phyloP scores from a whole-genome alignment of 2,329 filamentous ascomycete genomes.

The Colletotrichum sp. region DNA sequence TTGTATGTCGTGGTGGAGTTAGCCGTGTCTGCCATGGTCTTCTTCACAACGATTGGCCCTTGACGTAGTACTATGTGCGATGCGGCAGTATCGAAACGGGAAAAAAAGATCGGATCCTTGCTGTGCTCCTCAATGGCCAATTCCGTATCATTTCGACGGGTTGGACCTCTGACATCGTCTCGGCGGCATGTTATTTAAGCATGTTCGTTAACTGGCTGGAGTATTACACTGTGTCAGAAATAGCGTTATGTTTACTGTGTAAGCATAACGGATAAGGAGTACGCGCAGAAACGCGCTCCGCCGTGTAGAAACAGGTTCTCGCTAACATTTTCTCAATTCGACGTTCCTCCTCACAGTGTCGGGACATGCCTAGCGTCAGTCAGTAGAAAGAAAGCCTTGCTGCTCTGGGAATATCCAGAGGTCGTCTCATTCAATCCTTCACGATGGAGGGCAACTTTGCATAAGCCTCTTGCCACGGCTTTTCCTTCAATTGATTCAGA shows the following conservation, averaged over 20 bases:
- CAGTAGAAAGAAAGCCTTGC: background rate
- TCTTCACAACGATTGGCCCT: background rate
- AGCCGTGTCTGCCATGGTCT: background rate
- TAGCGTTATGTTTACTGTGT: background rate
- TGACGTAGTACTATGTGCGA: background rate
- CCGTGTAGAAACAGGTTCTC: background rate
- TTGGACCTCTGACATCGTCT: background rate
- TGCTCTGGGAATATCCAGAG: background rate
- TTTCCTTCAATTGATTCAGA: background rate
- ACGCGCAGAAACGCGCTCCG: background rate
- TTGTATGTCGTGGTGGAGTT: background rate
- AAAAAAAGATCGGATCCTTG: background rate
- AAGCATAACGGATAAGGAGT: constrained; percentile 11
- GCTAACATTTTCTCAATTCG: background rate
- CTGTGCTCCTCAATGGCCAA: background rate
- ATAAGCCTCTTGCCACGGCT: background rate
- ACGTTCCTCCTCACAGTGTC: background rate
- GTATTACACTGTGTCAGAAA: background rate
- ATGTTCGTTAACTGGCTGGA: background rate
- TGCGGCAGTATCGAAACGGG: background rate
- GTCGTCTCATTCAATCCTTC: background rate
- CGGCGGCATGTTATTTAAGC: background rate
- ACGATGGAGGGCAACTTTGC: background rate
- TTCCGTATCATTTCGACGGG: background rate
- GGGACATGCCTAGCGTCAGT: background rate